Base-by-base conservation (phyloP, 1,284 basidiomycete species). In the Erythrobasidium hasegawianum region DNA sequence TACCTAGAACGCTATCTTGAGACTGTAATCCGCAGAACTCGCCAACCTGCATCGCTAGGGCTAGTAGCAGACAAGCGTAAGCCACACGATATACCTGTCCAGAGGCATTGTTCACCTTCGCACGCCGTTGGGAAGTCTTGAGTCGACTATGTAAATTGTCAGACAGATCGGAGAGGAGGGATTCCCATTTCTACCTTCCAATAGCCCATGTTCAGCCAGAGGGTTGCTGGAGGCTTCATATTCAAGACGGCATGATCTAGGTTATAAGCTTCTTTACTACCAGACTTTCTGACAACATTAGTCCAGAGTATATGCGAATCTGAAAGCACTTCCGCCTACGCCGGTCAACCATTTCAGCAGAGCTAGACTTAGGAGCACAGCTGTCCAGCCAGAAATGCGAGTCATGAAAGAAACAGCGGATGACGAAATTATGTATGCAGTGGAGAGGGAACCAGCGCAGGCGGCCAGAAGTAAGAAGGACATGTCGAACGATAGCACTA, bases 171-270 rank as follows among this genome's bases (percentile, higher is more conserved):
- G 14, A 16, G 29, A 53, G 41, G 13, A 14, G n/a, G 50, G 43
- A 57, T 27, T 2, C 71, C 76, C 52, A n/a, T n/a, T n/a, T n/a
- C n/a, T 47, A 84, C 84, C 80, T 81, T 81, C 85, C 84, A 86
- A 69, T 80, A 84, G 2, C 84, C 85, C 83, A 86, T 85, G 74
- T 86, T 86, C 39, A 86, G 75, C 85, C 85, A 86, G 76, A 86
- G 84, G 1, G 84, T 85, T 41, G 71, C 72, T n/a, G 82, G 83
- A 22, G 70, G 68, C 18, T 64, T 55, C 20, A 65, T 64, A 24
- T 65, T 65, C 29, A 65, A 55, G 18, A 65, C 56, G 29, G 62
- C 62, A 52, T 65, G 62, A 27, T 65, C 62, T 14, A 65, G 47
- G 20, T 65, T 26, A 20, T 65, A 65, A 24, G 55, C 47, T 29